A percentile compares a stretch with the other conserved stretches of the same genome.
Conservation (phyloP, 768 basidiomycete genomes). For the Suillus cothurnatus region DNA sequence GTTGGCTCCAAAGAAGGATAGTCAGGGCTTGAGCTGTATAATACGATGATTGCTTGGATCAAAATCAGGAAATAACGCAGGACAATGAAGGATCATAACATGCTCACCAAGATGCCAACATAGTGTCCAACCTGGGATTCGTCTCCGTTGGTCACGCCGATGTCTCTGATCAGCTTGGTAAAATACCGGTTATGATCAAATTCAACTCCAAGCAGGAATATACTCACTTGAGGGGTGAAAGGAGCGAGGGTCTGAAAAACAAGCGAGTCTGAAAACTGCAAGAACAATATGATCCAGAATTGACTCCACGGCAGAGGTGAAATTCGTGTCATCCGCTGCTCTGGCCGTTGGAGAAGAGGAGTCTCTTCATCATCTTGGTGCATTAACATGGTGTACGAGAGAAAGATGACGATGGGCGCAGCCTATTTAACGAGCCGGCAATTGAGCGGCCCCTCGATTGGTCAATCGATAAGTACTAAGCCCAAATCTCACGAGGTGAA, state of each 20-base stretch:
- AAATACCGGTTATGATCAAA: neutral
- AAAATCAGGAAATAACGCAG: neutral
- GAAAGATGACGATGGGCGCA: constrained; percentile 3
- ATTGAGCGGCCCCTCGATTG: neutral
- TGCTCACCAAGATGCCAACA: constrained; percentile 40
- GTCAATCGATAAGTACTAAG: neutral
- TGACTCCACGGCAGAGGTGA: constrained; percentile 66
- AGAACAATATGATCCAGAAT: constrained; percentile 60
- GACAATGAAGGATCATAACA: too few relatives aligned
- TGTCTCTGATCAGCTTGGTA: constrained; percentile 13
- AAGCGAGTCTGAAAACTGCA: constrained; percentile 72
- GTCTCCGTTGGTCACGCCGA: constrained; percentile 39
- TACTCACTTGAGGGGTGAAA: constrained; percentile 61
- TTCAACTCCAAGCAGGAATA: neutral
- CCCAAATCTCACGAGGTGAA: too few relatives aligned
- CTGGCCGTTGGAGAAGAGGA: constrained; percentile 42
- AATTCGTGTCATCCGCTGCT: constrained; percentile 20
- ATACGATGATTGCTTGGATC: constrained; percentile 43
- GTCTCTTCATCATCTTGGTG: constrained; percentile 51
- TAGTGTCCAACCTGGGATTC: constrained; percentile 45
- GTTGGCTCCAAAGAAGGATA: constrained; percentile 44
- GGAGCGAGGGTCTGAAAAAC: constrained; percentile 72
- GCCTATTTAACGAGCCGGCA: neutral
- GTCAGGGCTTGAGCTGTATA: constrained; percentile 45
- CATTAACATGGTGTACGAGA: constrained; percentile 24